phyloP scores from a whole-genome alignment of 345 rosid species.

The Isatis tinctoria region DNA sequence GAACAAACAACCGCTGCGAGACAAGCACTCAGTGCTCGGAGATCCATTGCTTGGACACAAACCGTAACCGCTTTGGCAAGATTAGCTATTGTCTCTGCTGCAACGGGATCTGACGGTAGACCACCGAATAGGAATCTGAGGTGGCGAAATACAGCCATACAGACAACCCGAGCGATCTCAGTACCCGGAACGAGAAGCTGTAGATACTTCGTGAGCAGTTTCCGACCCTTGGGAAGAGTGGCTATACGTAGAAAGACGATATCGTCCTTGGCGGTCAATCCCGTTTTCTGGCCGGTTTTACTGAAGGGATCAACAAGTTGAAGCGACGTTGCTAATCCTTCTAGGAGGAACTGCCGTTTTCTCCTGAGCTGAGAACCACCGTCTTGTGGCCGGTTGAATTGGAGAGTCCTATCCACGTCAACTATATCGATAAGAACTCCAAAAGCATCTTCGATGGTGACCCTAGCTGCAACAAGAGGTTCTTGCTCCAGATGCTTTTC shows the following conservation, averaged over 20 bases:
- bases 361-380: slow-evolving; percentile 75
- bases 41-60: slow-evolving; percentile 78
- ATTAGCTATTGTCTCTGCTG: slow-evolving; percentile 56
- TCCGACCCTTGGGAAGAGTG: slow-evolving; percentile 82
- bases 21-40: slow-evolving; percentile 83
- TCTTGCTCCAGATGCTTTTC: slow-evolving; percentile 87
- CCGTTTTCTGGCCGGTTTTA: slow-evolving; percentile 47
- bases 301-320: slow-evolving; percentile 92
- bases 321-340: slow-evolving; percentile 82
- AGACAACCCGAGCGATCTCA: slow-evolving; percentile 75
- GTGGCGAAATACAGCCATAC: slow-evolving; percentile 94
- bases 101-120: slow-evolving; percentile 54
- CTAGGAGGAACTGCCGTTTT: slow-evolving; percentile 66
- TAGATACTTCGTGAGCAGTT: slow-evolving; percentile 59
- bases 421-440: slow-evolving; percentile 76
- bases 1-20: slow-evolving; percentile 98
- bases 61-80: slow-evolving; percentile 63
- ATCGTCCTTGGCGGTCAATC: slow-evolving; percentile 65
- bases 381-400: slow-evolving; percentile 68
- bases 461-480: slow-evolving; percentile 95
- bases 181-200: slow-evolving; percentile 82
- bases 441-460: slow-evolving; percentile 79
- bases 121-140: slow-evolving; percentile 86
- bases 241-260: slow-evolving; percentile 70
- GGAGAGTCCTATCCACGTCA: slow-evolving; percentile 78